These are phyloP conservation scores for Thelonectria blattea DNA, from an alignment of 2,329 filamentous ascomycete genomes.

Conservation along the genomic window DNA sequence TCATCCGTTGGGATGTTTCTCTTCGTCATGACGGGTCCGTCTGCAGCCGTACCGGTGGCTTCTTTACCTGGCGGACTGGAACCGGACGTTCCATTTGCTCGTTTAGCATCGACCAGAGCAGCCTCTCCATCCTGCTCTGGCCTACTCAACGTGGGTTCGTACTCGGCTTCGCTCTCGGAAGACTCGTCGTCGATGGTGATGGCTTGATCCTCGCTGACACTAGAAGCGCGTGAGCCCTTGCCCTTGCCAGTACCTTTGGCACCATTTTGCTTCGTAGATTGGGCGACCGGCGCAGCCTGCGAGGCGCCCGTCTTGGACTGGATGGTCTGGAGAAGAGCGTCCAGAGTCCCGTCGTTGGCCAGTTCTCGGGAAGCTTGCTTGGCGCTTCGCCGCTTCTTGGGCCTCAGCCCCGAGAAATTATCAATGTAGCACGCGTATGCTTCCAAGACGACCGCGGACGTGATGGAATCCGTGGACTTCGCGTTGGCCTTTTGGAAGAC, in stretches of 20 bases:
- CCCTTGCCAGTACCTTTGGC: constrained; percentile 15
- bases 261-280: constrained; percentile 10
- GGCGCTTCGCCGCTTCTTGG: constrained; percentile 42
- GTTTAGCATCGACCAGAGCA: not conserved
- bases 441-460: constrained; percentile 30
- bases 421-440: constrained; percentile 44
- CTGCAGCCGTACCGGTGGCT: not conserved
- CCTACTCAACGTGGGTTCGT: constrained; percentile 31
- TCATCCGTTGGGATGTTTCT: constrained; percentile 38
- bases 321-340: constrained; percentile 29
- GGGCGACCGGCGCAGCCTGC: constrained; percentile 11
- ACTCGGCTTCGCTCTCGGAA: constrained; percentile 39
- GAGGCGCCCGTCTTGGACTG: constrained; percentile 9
- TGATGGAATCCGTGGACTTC: constrained; percentile 31
- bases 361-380: constrained; percentile 39
- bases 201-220: constrained; percentile 29
- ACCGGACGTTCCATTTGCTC: constrained; percentile 23
- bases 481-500: constrained; percentile 40
- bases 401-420: constrained; percentile 38
- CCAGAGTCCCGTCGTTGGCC: constrained; percentile 35
- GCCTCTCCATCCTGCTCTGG: constrained; percentile 16
- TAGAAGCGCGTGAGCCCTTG: constrained; percentile 30
- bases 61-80: not conserved
- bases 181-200: constrained; percentile 14
- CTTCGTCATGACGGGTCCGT: constrained; percentile 21